Evolutionary conservation across 1,139 yeast genomes (phyloP), one percentile per base, ranked within the genome.

Genomic region (Magnusiomyces paraingens): DNA sequence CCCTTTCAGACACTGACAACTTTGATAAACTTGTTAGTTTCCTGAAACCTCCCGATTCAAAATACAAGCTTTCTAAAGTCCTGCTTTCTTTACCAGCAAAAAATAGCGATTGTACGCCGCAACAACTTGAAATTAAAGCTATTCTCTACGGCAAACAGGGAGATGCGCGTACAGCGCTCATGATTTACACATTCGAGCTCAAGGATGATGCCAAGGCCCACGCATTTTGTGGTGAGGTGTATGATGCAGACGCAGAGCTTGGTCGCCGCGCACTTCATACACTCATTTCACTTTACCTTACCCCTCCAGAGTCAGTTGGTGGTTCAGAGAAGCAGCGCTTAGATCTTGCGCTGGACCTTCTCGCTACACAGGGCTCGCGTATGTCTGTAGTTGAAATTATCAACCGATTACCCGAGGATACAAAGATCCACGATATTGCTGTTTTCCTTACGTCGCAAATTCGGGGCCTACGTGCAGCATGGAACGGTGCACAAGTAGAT

Each of bases 161-260:
- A 1, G 81, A 81, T 55, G 89, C 88, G 63, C 76, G 77, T 14
- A 78, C 81, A 51, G 84, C 91, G 0, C 72, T 93, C 29, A 80
- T 80, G 57, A 79, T 88, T 1, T 74, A 83, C 47, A 82, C 80
- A 54, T 76, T 77, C 55, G 82, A 83, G 45, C 68, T 89, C 49
- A 70, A 78, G 14, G 86, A 85, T 63, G 76, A 80, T 54, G 71
- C 71, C 22, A 73, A 74, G 17, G 86, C 95, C 0, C 77, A 85
- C 58, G 68, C 72, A 20, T 49, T 87, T 64, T 82, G 94, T 60
- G 68, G 80, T 0, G 76, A 75, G 3, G 69, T 85, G 0, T 82
- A 77, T 57, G 63, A 76, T 0, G 65, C 68, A 14, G 72, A 76
- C 50, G 58, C 66, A n/a, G 60, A 57, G 1, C 59, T 63, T 1